Evolutionary conservation across 306 rosid species (phyloP).

Genomic region (Prunus davidiana): DNA sequence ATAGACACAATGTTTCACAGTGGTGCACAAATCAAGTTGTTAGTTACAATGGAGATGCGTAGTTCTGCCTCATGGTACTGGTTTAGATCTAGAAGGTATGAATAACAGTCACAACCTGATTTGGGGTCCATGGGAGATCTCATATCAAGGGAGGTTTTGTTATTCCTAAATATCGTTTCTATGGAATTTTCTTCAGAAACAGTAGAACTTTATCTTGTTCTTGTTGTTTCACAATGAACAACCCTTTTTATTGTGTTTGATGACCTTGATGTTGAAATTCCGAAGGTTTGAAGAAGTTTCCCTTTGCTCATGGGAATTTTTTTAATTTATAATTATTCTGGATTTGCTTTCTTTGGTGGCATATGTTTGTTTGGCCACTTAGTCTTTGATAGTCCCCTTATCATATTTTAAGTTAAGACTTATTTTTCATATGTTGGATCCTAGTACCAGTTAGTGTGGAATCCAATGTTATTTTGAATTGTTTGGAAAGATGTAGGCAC

Average conservation of each 20-base stretch:
- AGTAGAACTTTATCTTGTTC: background rate
- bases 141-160: constrained; percentile 8
- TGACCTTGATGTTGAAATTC: background rate
- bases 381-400: constrained; percentile 6
- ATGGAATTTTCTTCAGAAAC: background rate
- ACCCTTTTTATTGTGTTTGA: background rate
- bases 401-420: background rate
- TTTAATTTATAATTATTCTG: background rate
- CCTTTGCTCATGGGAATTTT: background rate
- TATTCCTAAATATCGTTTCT: background rate
- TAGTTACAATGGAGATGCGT: background rate
- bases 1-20: background rate
- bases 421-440: background rate
- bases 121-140: constrained; percentile 20
- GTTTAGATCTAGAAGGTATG: constrained; percentile 23
- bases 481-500: constrained; percentile 9
- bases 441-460: background rate
- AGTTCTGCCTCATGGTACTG: constrained; percentile 15
- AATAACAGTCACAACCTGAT: constrained; percentile 24
- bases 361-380: constrained; percentile 12
- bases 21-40: constrained; percentile 1
- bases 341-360: background rate
- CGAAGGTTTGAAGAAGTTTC: background rate
- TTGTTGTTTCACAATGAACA: constrained; percentile 6
- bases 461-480: constrained; percentile 9